Base-by-base conservation (phyloP, 1,139 yeast genomes). In the Scheffersomyces titani region DNA sequence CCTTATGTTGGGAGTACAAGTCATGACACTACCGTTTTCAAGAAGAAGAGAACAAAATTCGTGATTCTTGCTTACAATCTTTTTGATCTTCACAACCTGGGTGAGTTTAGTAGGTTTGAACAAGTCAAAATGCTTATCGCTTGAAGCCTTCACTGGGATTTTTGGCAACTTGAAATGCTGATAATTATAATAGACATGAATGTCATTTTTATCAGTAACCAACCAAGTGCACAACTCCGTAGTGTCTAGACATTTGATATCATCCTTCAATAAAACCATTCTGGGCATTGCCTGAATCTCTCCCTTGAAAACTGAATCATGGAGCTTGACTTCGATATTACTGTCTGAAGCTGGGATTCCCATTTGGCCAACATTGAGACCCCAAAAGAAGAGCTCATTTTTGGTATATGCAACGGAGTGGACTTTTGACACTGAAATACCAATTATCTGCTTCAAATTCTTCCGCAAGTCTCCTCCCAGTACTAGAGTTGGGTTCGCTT, bases 291-390 rank as follows among this genome's bases (percentile, higher is more conserved):
- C n/a, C 56, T 76, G 77, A 1, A 74, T 54, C 45, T 70, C 64
- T 6, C 85, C 84, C 63, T 71, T 74, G 54, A 65, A 66, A 5
- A 67, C 58, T 1, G 69, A 65, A 51, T 72, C 73, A 44, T 70
- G 69, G 2, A 74, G 57, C 40, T 71, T 71, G 51, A 72, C 69
- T 18, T 75, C 77, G 11, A 68, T 55, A 36, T 65, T 65, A 3
- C 52, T 54, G 11, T 62, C 57, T 5, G 55, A 54, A 3, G 67
- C 49, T 7, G 71, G 58, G 51, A 85, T 78, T 1, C 96, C 97
- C 87, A 93, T 87, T 68, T 93, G 98, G 0, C 98, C 98, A 40
- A 86, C 74, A 67, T 92, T 90, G 44, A 89, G 73, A 0, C 98
- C 98, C 97, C 97, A 92, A 47, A 86, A 73, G 60, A 77, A 84